phyloP scores from a whole-genome alignment of 352 stramenopile genomes.

The Phytopythium delawarense region DNA sequence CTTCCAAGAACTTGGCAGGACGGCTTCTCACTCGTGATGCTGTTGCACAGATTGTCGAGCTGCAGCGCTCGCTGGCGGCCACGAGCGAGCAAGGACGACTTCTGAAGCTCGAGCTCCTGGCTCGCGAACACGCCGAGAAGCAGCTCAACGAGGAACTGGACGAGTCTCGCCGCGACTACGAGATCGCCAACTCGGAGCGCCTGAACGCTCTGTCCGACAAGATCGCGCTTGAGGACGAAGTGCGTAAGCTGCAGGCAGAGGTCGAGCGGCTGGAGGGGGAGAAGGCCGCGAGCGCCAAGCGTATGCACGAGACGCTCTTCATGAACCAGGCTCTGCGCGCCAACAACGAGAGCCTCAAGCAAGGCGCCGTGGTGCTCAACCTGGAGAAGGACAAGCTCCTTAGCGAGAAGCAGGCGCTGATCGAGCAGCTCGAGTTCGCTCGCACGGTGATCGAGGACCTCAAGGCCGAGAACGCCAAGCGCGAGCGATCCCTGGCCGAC shows the following conservation, averaged over 20 bases:
- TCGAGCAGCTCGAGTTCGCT: conserved; percentile 25
- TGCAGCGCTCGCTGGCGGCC: conserved; percentile 25
- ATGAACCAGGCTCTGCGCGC: conserved; percentile 71
- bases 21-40: background rate
- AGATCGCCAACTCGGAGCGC: conserved; percentile 63
- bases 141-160: conserved; percentile 57
- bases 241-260: conserved; percentile 47
- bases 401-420: conserved; percentile 31
- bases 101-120: conserved; percentile 60
- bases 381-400: conserved; percentile 61
- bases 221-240: conserved; percentile 59
- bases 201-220: conserved; percentile 59
- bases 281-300: conserved; percentile 52
- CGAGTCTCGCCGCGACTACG: conserved; percentile 50
- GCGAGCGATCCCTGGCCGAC: conserved; percentile 49
- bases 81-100: conserved; percentile 50
- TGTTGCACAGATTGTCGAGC: conserved; percentile 28
- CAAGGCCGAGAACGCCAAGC: conserved; percentile 29
- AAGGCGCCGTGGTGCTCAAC: conserved; percentile 38
- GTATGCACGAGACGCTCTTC: conserved; percentile 71
- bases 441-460: conserved; percentile 27
- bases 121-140: conserved; percentile 64
- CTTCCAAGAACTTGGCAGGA: background rate
- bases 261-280: conserved; percentile 50
- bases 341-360: conserved; percentile 62